These are phyloP conservation scores for Claviceps humidiphila DNA, from an alignment of 2,329 filamentous ascomycete species.

Conservation along the genomic window DNA sequence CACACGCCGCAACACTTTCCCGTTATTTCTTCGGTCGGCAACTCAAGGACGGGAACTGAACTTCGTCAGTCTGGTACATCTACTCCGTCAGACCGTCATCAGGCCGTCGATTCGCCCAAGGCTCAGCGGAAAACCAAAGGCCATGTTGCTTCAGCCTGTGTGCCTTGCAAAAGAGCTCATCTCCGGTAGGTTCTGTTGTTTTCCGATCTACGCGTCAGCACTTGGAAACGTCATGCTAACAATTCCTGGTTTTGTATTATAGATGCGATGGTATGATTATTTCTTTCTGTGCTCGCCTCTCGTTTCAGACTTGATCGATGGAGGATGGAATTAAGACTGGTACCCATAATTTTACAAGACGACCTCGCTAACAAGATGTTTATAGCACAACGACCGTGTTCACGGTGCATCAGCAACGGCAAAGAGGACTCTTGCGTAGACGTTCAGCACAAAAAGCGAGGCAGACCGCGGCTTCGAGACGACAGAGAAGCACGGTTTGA, in stretches of 20 bases:
- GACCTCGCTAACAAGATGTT: constrained; percentile 19
- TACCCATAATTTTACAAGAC: not conserved
- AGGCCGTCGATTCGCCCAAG: constrained; percentile 40
- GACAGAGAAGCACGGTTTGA: constrained; percentile 51
- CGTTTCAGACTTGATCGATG: not conserved
- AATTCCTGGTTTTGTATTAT: not conserved
- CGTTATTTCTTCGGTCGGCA: constrained; percentile 5
- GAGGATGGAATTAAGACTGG: not conserved
- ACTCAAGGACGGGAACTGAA: constrained; percentile 8
- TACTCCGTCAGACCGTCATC: constrained; percentile 27
- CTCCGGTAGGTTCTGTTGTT: constrained; percentile 39
- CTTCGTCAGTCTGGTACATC: constrained; percentile 19
- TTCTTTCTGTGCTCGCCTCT: not conserved
- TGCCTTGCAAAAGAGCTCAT: constrained; percentile 77
- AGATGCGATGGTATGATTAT: constrained; percentile 3
- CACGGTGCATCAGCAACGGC: constrained; percentile 62
- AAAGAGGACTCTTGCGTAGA: constrained; percentile 73
- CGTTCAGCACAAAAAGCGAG: constrained; percentile 76
- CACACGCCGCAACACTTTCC: constrained; percentile 11
- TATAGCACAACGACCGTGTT: constrained; percentile 64
- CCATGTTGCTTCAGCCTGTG: constrained; percentile 73
- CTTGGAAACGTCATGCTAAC: not conserved
- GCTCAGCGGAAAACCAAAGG: constrained; percentile 59
- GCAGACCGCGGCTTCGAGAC: constrained; percentile 63
- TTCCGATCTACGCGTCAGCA: too few species aligned